phyloP scores from a whole-genome alignment of 805 yeast species.

The Hanseniaspora taiwanica region DNA sequence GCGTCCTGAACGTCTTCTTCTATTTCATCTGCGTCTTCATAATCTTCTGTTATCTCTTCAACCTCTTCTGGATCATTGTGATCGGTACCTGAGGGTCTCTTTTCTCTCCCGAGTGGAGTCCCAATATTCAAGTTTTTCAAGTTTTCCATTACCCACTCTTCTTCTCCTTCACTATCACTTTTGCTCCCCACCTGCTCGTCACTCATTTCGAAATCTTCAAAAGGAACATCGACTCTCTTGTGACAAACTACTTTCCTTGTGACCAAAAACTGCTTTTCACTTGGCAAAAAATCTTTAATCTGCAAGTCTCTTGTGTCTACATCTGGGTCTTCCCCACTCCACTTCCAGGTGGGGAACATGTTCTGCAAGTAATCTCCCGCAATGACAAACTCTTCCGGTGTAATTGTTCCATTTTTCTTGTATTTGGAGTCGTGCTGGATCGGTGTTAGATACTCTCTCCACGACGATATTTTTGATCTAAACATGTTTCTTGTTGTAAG shows the following conservation, averaged over 20 bases:
- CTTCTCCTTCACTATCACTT: conserved; percentile 30
- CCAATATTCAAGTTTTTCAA: conserved; percentile 9
- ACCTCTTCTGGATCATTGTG: conserved; percentile 22
- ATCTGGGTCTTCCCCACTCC: conserved; percentile 53
- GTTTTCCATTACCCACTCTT: conserved; percentile 43
- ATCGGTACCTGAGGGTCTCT: conserved; percentile 3
- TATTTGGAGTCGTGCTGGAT: conserved; percentile 79
- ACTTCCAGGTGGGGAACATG: conserved; percentile 94
- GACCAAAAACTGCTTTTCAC: conserved; percentile 74
- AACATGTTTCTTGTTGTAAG: conserved; percentile 25
- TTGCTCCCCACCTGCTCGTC: conserved; percentile 23
- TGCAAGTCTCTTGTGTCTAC: conserved; percentile 27
- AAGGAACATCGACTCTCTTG: conserved; percentile 39
- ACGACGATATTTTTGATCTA: conserved; percentile 66
- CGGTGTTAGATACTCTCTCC: conserved; percentile 90
- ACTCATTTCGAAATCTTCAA: conserved; percentile 26
- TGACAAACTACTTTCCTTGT: conserved; percentile 84
- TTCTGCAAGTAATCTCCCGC: conserved; percentile 90
- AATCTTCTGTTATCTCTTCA: conserved; percentile 30
- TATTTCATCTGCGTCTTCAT: conserved; percentile 11
- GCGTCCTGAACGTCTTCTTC: conserved; percentile 4
- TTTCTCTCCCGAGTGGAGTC: conserved; percentile 2
- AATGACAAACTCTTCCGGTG: conserved; percentile 87
- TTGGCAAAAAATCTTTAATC: conserved; percentile 54
- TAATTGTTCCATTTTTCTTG: conserved; percentile 74